These are phyloP conservation scores for Leptomonas pyrrhocoris DNA, from an alignment of 208 protist species.

Conservation along the genomic window DNA sequence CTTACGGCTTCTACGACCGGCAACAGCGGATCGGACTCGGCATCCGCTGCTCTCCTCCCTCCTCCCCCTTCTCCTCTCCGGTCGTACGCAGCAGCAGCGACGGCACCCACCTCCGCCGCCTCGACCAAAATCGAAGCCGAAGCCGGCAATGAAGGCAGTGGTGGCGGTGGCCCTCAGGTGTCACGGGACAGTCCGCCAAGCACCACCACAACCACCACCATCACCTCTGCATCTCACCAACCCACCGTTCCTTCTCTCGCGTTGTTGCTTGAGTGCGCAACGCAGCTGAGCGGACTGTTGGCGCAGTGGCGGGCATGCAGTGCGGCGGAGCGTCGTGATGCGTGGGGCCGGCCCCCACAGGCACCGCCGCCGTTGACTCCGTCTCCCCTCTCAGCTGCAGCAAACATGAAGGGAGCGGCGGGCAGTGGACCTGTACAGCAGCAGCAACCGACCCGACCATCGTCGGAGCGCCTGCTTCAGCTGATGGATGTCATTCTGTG, in stretches of 20 bases:
- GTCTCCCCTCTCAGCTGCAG: neutral
- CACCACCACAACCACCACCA: conserved; percentile 1
- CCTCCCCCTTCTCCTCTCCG: conserved; percentile 15
- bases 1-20: neutral
- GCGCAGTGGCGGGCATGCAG: conserved; percentile 26
- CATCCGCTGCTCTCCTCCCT: neutral
- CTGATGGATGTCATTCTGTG: conserved; percentile 45
- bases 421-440: neutral
- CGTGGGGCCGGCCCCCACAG: conserved; percentile 1
- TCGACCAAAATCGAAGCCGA: no score
- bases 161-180: no score
- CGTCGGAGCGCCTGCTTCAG: conserved; percentile 9
- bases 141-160: no score
- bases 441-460: conserved; percentile 1
- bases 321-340: conserved; percentile 10
- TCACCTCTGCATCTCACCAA: neutral
- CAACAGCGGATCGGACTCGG: neutral
- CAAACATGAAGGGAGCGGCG: no score
- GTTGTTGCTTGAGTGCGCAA: conserved; percentile 31
- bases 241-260: conserved; percentile 25
- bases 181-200: no score
- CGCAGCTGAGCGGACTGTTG: conserved; percentile 25
- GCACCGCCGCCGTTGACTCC: conserved; percentile 6
- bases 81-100: neutral
- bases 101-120: no score